Percentiles rank a stretch among this genome's conserved stretches.
Evolutionary conservation across 345 rosid species (phyloP).

Genomic region (Noccaea bulbosa): DNA sequence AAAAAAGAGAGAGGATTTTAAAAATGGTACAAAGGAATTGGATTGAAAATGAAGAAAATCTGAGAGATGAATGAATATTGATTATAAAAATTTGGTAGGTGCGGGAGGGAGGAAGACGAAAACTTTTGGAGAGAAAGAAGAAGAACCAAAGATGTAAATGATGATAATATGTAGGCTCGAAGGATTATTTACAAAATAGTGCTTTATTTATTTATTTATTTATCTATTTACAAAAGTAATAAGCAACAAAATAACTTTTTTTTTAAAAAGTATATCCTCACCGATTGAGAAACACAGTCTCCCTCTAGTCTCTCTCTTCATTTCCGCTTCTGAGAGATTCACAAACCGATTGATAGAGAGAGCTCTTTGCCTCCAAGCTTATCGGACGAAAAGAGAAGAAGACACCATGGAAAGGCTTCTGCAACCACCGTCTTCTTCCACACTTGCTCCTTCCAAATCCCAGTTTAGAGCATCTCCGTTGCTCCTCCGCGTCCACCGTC

Average conservation of each 20-base stretch:
- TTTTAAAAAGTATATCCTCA: conserved; percentile 21
- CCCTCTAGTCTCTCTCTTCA: conserved; percentile 6
- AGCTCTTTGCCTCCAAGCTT: not conserved
- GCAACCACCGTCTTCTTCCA: conserved; percentile 54
- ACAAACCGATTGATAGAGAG: not conserved
- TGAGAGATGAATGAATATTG: not conserved
- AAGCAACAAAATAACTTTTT: not conserved
- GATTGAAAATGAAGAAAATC: not conserved
- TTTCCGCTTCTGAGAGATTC: conserved; percentile 20
- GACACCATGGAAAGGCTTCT: conserved; percentile 93
- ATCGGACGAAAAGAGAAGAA: conserved; percentile 15
- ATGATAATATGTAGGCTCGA: not conserved
- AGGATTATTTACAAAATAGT: not conserved
- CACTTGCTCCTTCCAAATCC: conserved; percentile 48
- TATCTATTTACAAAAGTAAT: not conserved
- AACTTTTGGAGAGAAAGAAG: not conserved
- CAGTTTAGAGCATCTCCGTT: conserved; percentile 44
- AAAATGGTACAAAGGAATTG: not conserved
- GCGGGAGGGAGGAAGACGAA: not conserved
- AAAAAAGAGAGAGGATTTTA: not conserved
- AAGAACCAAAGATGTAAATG: conserved; percentile 9
- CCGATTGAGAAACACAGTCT: conserved; percentile 17
- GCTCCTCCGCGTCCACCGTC: conserved; percentile 42
- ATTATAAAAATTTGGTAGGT: not conserved
- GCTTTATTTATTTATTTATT: not conserved